These are phyloP conservation scores for Dictyostelium intermedium DNA, from an alignment of 78 protist genomes.

Conservation along the genomic window DNA sequence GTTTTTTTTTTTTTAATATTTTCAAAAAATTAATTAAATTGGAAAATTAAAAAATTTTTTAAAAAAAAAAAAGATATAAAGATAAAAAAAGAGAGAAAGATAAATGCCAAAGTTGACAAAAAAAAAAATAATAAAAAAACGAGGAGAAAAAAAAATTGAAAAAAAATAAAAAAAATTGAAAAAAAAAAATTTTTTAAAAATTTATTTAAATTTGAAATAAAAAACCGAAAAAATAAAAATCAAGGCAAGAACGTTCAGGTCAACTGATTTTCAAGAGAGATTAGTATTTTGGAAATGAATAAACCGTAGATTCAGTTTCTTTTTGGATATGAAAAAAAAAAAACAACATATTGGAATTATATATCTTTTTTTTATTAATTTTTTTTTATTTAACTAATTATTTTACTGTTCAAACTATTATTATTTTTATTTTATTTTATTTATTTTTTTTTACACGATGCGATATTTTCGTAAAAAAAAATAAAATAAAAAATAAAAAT, in stretches of 20 bases:
- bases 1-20: background rate
- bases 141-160: background rate
- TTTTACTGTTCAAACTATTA: background rate
- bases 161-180: too few species aligned
- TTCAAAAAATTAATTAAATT: too few species aligned
- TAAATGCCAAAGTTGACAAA: background rate
- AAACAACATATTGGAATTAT: background rate
- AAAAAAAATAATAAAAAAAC: background rate
- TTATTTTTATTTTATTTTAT: background rate
- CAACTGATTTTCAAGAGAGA: background rate
- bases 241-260: background rate
- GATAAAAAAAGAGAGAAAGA: background rate
- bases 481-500: background rate
- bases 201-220: background rate
- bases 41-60: too few species aligned
- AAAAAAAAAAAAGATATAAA: too few species aligned
- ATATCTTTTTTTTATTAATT: too few species aligned
- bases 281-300: background rate
- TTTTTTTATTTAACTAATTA: background rate
- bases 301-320: background rate
- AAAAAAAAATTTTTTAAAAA: too few species aligned
- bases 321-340: too few species aligned
- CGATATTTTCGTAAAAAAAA: background rate
- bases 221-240: background rate
- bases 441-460: background rate